phyloP scores from a whole-genome alignment of 164 flowering plant species.

The Dillenia turbinata region DNA sequence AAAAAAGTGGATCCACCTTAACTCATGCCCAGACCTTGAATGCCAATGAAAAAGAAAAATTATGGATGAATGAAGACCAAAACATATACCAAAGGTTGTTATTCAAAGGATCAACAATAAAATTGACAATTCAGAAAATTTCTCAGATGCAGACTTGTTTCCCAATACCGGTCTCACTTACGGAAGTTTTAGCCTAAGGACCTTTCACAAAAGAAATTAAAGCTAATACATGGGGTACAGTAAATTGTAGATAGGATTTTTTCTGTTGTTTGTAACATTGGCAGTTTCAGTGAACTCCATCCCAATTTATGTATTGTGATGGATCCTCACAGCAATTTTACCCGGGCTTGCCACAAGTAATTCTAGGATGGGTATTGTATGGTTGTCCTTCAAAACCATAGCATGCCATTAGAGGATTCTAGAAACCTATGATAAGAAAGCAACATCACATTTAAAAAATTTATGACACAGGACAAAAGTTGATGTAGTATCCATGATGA shows the following conservation, averaged over 20 bases:
- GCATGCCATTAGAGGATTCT: slow-evolving; percentile 45
- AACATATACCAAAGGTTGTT: too few relatives aligned
- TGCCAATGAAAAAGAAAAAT: too few relatives aligned
- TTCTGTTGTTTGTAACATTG: slow-evolving; percentile 32
- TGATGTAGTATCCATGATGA: not conserved
- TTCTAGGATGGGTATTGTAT: slow-evolving; percentile 38
- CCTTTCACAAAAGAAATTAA: too few relatives aligned
- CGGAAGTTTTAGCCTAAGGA: too few relatives aligned
- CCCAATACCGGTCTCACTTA: not conserved
- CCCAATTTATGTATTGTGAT: slow-evolving; percentile 43
- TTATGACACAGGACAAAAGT: too few relatives aligned
- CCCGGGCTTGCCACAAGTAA: slow-evolving; percentile 39
- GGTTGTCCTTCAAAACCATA: slow-evolving; percentile 70
- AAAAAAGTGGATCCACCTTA: too few relatives aligned
- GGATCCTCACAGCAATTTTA: slow-evolving; percentile 32
- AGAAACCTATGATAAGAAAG: slow-evolving; percentile 34
- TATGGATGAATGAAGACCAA: too few relatives aligned
- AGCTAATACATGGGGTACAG: slow-evolving; percentile 7
- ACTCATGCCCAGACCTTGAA: too few relatives aligned
- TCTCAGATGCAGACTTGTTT: not conserved
- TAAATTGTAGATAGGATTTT: slow-evolving; percentile 39
- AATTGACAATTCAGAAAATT: too few relatives aligned
- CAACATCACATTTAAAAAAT: too few relatives aligned
- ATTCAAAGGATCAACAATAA: too few relatives aligned
- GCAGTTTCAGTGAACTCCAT: slow-evolving; percentile 70